phyloP scores from a whole-genome alignment of 176 grass and related monocot genomes.

The Tillandsia leiboldiana region DNA sequence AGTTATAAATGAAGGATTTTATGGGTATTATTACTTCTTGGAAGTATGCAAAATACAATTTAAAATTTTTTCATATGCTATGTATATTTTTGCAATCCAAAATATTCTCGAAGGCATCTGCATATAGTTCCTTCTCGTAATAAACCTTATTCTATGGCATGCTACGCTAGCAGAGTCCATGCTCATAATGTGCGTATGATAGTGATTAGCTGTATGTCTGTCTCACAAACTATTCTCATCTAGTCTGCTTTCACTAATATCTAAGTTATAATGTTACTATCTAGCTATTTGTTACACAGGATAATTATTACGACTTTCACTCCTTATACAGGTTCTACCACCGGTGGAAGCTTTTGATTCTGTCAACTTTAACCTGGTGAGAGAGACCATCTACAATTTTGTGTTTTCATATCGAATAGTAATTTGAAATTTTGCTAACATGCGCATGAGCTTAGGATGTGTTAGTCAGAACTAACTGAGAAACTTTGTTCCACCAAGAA shows the following conservation, averaged over 20 bases:
- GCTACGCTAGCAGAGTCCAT: too few relatives aligned
- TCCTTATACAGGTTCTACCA: constrained; percentile 57
- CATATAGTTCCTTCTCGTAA: too few relatives aligned
- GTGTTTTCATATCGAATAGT: neutral
- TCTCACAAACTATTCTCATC: neutral
- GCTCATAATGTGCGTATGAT: too few relatives aligned
- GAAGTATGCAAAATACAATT: too few relatives aligned
- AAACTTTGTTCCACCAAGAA: too few relatives aligned
- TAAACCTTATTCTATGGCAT: too few relatives aligned
- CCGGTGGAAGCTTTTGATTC: constrained; percentile 74
- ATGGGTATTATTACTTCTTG: too few relatives aligned
- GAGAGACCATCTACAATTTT: constrained; percentile 1
- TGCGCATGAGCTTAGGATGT: constrained; percentile 10
- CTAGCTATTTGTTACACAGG: neutral
- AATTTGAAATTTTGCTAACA: constrained; percentile 8
- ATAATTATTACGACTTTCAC: constrained; percentile 8
- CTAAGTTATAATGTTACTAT: neutral
- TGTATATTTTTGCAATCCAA: too few relatives aligned
- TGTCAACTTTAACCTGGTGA: constrained; percentile 75
- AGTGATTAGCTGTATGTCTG: neutral
- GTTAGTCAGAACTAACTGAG: neutral
- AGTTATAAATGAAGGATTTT: too few relatives aligned
- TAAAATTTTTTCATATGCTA: neutral
- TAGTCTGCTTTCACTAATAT: neutral
- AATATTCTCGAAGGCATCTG: too few relatives aligned